A percentile compares a stretch with the other conserved stretches of the same genome.
These are phyloP conservation scores for Rosa rugosa DNA, from an alignment of 306 rosid species.

Conservation along the genomic window DNA sequence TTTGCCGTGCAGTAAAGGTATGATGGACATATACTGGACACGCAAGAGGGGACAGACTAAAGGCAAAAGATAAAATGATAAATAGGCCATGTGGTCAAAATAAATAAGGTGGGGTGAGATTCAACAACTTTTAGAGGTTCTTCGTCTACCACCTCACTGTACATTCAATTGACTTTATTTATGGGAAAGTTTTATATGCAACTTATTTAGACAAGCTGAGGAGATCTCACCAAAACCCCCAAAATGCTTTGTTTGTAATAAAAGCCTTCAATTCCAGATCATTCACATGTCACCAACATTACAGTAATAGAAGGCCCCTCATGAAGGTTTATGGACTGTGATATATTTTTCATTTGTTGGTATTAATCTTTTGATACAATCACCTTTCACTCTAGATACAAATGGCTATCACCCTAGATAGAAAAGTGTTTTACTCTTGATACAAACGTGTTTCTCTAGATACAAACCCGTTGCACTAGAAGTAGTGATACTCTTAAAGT, in stretches of 20 bases:
- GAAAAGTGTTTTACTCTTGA: no score
- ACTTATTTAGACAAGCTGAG: background rate
- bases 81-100: slow-evolving; percentile 28
- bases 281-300: background rate
- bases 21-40: background rate
- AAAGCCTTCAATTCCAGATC: background rate
- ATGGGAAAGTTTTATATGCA: background rate
- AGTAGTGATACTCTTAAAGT: background rate
- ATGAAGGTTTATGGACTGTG: background rate
- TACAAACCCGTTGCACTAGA: background rate
- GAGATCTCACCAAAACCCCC: background rate
- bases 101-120: slow-evolving; percentile 30
- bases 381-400: background rate
- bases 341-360: background rate
- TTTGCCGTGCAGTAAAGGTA: background rate
- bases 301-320: background rate
- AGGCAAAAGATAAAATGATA: slow-evolving; percentile 9
- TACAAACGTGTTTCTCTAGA: no score
- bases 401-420: no score
- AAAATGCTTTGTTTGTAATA: background rate
- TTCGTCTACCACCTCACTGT: background rate
- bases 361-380: background rate
- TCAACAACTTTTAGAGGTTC: slow-evolving; percentile 16
- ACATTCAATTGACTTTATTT: background rate
- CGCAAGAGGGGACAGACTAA: background rate